Evolutionary conservation across 768 basidiomycete genomes (phyloP), one percentile per base, ranked within the genome.

Genomic region (Pleurotus platypus): DNA sequence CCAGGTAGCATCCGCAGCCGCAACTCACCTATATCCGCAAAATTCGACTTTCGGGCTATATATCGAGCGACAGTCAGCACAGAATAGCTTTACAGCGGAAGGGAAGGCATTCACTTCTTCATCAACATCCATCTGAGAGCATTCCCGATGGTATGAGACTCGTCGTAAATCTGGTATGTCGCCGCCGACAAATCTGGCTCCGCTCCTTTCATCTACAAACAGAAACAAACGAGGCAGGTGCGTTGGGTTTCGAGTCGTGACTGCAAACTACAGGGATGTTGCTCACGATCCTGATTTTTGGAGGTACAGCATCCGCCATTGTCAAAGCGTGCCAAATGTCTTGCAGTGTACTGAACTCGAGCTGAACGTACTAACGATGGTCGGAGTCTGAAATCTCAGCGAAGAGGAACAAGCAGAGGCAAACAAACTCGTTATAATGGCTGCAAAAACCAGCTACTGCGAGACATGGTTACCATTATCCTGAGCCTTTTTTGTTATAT

Each of bases 61-160:
- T 24, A 53, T 42, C 38, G 38, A 40, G 42, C 48, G 65, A 45
- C 48, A 45, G 37, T 26, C 24, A 57, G 30, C 43, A n/a, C 27
- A 51, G 13, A 6, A 22, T 15, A 26, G 48, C 35, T 27, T 6
- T 30, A 39, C 27, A 18, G 26, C 3, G 12, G 55, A 30, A 45
- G 15, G 38, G 24, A 2, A 16, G 16, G 35, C 35, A 12, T 87
- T 56, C 63, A 98, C 97, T 99, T 96, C 77, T 98, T 97, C 96
- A 98, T 98, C 58, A 98, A 69, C 89, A 98, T 98, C 94, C 94
- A 99, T 37, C 96, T 75, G 39, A 98, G 78, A 0, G 93, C 82
- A 64, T 99, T 99, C 4, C 97, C 97, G 24, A 98, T 84, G 1
- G 96, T 98, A 71, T 99, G 96, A 1, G 92, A 88, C 75, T 99